phyloP scores from a whole-genome alignment of 345 rosid genomes.

The Stellera chamaejasme region DNA sequence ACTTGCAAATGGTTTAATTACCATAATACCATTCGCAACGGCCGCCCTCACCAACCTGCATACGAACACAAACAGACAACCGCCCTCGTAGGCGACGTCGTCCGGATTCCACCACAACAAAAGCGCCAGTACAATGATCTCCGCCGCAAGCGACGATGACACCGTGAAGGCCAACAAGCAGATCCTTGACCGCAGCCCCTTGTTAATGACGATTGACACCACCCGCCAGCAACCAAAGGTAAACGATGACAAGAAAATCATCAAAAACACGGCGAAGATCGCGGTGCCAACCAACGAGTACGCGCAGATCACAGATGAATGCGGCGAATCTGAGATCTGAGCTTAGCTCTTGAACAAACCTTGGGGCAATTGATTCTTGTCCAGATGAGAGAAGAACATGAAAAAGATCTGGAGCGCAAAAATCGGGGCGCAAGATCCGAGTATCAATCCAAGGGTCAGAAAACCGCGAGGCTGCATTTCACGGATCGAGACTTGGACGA shows the following conservation, averaged over 20 bases:
- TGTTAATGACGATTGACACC: constrained; percentile 48
- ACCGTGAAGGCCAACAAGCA: constrained; percentile 29
- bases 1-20: constrained; percentile 58
- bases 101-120: constrained; percentile 34
- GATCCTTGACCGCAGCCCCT: constrained; percentile 34
- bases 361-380: constrained; percentile 11
- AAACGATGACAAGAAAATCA: constrained; percentile 27
- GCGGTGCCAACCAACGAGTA: constrained; percentile 37
- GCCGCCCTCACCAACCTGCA: constrained; percentile 25
- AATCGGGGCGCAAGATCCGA: constrained; percentile 38
- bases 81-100: not conserved
- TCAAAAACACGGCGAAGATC: constrained; percentile 38
- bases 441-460: constrained; percentile 30
- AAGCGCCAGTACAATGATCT: constrained; percentile 26
- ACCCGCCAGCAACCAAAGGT: constrained; percentile 38
- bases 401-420: constrained; percentile 26
- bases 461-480: constrained; percentile 22
- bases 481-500: constrained; percentile 45
- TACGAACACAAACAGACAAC: constrained; percentile 23
- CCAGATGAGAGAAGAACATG: constrained; percentile 10
- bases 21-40: constrained; percentile 47
- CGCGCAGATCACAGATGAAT: constrained; percentile 27
- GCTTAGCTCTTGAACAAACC: constrained; percentile 21
- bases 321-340: constrained; percentile 2
- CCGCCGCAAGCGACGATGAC: constrained; percentile 20